A percentile compares a stretch with the other conserved stretches of the same genome.
Evolutionary conservation across 495 filamentous ascomycete species (phyloP).

Genomic region (Trichoderma erinaceum): DNA sequence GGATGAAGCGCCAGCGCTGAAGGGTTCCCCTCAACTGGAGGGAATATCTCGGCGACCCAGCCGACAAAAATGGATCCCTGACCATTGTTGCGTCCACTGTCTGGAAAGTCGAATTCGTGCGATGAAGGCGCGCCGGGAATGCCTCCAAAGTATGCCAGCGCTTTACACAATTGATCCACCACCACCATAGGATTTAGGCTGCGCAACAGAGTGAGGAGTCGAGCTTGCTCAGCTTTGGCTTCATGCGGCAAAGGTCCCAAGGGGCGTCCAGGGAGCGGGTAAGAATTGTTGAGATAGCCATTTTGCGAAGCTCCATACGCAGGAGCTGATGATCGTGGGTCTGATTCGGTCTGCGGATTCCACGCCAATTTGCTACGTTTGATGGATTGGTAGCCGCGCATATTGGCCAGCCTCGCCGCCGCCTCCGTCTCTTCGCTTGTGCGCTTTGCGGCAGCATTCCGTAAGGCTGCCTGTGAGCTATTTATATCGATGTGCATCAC

Average conservation of each 20-base stretch:
- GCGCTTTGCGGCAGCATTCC: slow-evolving; percentile 48
- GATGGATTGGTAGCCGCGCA: slow-evolving; percentile 45
- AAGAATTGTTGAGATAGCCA: not conserved
- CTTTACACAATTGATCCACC: slow-evolving; percentile 53
- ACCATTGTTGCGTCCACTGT: slow-evolving; percentile 48
- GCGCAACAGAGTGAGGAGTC: slow-evolving; percentile 46
- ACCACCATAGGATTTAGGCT: slow-evolving; percentile 47
- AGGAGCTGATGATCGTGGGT: not conserved
- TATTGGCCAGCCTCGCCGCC: slow-evolving; percentile 45
- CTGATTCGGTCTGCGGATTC: slow-evolving; percentile 22
- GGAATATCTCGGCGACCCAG: slow-evolving; percentile 54
- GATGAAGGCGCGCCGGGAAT: slow-evolving; percentile 51
- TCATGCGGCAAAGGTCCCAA: slow-evolving; percentile 38
- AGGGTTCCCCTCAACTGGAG: slow-evolving; percentile 19
- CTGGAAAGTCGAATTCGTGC: slow-evolving; percentile 44
- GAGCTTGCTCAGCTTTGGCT: slow-evolving; percentile 50
- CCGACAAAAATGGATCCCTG: slow-evolving; percentile 50
- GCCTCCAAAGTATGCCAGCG: slow-evolving; percentile 52
- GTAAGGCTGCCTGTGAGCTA: slow-evolving; percentile 38
- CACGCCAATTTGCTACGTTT: slow-evolving; percentile 39
- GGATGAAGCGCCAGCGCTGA: not conserved
- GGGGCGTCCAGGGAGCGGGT: slow-evolving; percentile 17
- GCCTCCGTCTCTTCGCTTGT: slow-evolving; percentile 51
- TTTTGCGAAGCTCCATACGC: slow-evolving; percentile 9
- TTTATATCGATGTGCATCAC: slow-evolving; percentile 53